Evolutionary conservation across 176 grass and related monocot genomes (phyloP), one percentile per base, ranked within the genome.

Genomic region (Oryza punctata): DNA sequence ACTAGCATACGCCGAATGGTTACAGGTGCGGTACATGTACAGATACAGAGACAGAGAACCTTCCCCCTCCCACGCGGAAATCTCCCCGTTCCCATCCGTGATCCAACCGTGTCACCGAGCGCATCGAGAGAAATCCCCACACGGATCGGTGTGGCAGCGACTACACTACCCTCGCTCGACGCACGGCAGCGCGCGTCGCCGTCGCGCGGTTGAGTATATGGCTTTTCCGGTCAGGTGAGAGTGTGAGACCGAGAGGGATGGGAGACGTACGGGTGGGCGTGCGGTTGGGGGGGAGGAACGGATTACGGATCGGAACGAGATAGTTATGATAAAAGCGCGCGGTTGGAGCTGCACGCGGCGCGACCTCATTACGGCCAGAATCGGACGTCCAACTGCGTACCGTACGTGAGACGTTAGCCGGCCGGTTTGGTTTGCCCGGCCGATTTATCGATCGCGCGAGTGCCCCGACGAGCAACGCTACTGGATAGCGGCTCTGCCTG

Each of bases 291-390:
- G 33, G 11, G 1, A 19, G 37, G 16, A 54, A 19, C 49, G 49
- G 49, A 54, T 7, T 1, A 6, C 49, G 49, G 49, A 54, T 7
- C 16, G 49, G 6, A 54, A 54, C 50, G 16, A 35, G 33, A 35
- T 35, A 35, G 5, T 14, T 4, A 7, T 24, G 54, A 60, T 60
- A 60, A 54, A 12, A 67, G 75, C 40, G 76, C 30, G 76, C 76
- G 10, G 76, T 80, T 86, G 76, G 76, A 24, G 65, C 10, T 6
- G 43, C 43, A 12, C 59, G 35, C 40, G 76, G 32, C 12, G 8
- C 27, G 65, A 23, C 9, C 72, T 64, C 79, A 70, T 87, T 87
- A 77, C 65, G n/a, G 27, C 19, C 69, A 19, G 33, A 88, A 23
- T 21, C 7, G 7, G 80, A 83, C 74, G 67, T 65, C 67, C 86